Evolutionary conservation across 192 early-diverging fungal species (phyloP).

Genomic region (Backusella tarrabulga): DNA sequence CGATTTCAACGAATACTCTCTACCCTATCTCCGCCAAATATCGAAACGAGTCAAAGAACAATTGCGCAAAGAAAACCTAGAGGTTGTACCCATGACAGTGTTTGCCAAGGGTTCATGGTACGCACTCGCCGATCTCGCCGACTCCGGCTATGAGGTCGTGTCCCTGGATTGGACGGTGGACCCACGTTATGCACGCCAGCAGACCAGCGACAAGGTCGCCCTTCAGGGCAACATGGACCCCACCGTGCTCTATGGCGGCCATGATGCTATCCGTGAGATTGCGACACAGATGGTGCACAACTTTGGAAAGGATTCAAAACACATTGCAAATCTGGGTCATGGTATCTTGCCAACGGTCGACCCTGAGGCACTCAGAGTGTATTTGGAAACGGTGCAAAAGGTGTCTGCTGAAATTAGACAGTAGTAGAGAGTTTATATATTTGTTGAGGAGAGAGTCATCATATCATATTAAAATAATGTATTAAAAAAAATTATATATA

Average conservation of each 20-base stretch:
- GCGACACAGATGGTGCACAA: slow-evolving; percentile 77
- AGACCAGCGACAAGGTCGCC: slow-evolving; percentile 53
- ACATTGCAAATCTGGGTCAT: slow-evolving; percentile 97
- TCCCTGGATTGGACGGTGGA: slow-evolving; percentile 91
- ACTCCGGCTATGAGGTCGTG: slow-evolving; percentile 79
- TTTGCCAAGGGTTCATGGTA: slow-evolving; percentile 95
- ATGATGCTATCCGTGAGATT: slow-evolving; percentile 67
- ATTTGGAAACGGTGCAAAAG: slow-evolving; percentile 67
- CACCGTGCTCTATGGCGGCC: slow-evolving; percentile 71
- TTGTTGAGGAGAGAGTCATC: neutral
- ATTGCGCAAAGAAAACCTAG: slow-evolving; percentile 34
- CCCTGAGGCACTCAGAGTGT: slow-evolving; percentile 67
- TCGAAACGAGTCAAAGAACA: slow-evolving; percentile 68
- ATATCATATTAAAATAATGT: neutral
- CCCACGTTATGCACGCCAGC: slow-evolving; percentile 57
- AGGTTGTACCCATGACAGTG: slow-evolving; percentile 81
- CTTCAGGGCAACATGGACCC: slow-evolving; percentile 99
- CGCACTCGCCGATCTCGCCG: slow-evolving; percentile 69
- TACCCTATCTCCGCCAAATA: slow-evolving; percentile 90
- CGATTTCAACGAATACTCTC: slow-evolving; percentile 81
- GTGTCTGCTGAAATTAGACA: slow-evolving; percentile 53
- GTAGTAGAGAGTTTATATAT: neutral
- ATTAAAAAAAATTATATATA: neutral
- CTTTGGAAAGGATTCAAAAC: slow-evolving; percentile 70
- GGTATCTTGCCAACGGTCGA: slow-evolving; percentile 88